A percentile compares a stretch with the other conserved stretches of the same genome.
phyloP scores from a whole-genome alignment of 176 grass and related monocot genomes.

The Rhynchospora tenuis region DNA sequence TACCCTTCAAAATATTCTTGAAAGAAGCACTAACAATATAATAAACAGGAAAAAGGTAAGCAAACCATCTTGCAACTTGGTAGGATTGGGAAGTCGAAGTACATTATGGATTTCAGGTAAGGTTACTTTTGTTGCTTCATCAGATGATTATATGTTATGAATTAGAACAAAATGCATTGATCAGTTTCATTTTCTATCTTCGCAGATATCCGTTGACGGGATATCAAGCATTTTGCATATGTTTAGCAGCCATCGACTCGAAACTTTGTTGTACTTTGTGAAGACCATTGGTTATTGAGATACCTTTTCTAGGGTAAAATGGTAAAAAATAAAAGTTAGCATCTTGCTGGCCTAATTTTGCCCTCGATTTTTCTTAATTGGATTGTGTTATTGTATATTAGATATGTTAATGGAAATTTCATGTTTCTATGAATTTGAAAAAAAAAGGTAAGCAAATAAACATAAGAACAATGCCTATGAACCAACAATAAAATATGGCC shows the following conservation, averaged over 20 bases:
- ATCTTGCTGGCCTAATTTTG: slow-evolving; percentile 22
- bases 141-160: not conserved
- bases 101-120: slow-evolving; percentile 91
- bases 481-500: not conserved
- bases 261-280: slow-evolving; percentile 81
- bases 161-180: not conserved
- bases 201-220: slow-evolving; percentile 79
- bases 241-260: slow-evolving; percentile 78
- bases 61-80: slow-evolving; percentile 85
- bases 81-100: slow-evolving; percentile 67
- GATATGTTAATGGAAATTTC: not conserved
- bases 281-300: not conserved
- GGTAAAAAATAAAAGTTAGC: slow-evolving; percentile 5
- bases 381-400: not conserved
- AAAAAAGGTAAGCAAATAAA: not conserved
- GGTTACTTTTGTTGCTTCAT: not conserved
- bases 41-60: slow-evolving; percentile 56
- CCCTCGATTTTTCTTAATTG: not conserved
- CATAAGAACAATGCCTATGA: not conserved
- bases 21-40: not conserved
- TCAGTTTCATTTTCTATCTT: not conserved
- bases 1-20: slow-evolving; percentile 1
- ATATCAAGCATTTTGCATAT: slow-evolving; percentile 95
- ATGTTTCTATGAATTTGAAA: not conserved
- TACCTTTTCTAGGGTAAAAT: not conserved